phyloP scores from a whole-genome alignment of 768 basidiomycete genomes.

The Tylopilus rubrobrunneus region DNA sequence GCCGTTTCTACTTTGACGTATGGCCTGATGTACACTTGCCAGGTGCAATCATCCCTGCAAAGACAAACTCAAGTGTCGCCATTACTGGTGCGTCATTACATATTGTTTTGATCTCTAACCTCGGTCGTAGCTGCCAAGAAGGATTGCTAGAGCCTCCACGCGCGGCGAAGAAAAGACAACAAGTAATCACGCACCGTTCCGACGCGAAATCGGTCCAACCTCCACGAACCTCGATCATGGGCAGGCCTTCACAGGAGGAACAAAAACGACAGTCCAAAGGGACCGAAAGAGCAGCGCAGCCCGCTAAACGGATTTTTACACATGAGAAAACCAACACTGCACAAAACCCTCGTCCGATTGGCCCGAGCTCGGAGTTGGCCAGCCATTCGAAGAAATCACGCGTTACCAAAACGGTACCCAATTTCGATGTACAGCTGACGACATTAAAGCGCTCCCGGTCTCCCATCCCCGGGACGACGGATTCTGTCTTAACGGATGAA shows the following conservation, averaged over 20 bases:
- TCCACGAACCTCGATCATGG: not conserved
- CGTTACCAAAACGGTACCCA: slow-evolving; percentile 29
- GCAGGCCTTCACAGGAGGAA: slow-evolving; percentile 3
- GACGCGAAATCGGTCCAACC: not conserved
- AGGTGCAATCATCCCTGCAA: slow-evolving; percentile 83
- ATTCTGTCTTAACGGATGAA: slow-evolving; percentile 19
- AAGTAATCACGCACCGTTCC: slow-evolving; percentile 20
- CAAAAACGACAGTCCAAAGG: not conserved
- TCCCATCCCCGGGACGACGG: not conserved
- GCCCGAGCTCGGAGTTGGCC: slow-evolving; percentile 44
- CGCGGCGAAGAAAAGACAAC: slow-evolving; percentile 29
- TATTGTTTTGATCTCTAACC: slow-evolving; percentile 7
- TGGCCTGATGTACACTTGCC: not conserved
- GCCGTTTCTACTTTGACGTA: not conserved
- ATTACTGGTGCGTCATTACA: slow-evolving; percentile 52
- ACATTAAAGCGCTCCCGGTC: slow-evolving; percentile 24
- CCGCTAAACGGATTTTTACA: slow-evolving; percentile 17
- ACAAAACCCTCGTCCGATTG: slow-evolving; percentile 34
- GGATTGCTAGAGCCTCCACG: slow-evolving; percentile 55
- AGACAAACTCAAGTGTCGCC: slow-evolving; percentile 70
- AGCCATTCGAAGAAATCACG: slow-evolving; percentile 3
- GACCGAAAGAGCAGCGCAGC: slow-evolving; percentile 23
- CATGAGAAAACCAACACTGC: slow-evolving; percentile 41
- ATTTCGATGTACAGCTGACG: slow-evolving; percentile 51
- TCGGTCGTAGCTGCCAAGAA: slow-evolving; percentile 61